Percentiles rank a stretch among this genome's conserved stretches.
Conservation (phyloP, 495 filamentous ascomycete species). For the Hypoxylon perforatum region DNA sequence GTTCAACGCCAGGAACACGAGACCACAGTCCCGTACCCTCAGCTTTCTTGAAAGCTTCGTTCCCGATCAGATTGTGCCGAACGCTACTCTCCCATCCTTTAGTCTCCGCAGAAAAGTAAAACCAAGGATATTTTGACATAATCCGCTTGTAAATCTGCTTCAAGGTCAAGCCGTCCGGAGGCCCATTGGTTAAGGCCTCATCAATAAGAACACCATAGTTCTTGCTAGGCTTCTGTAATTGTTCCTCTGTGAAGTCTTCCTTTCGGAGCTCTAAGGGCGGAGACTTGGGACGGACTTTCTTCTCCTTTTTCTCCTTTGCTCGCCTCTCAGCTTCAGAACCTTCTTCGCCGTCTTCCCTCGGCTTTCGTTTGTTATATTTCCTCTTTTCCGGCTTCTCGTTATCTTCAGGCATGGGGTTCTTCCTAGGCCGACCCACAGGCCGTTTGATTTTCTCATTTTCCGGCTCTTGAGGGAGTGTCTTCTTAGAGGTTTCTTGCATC, state of each 20-base stretch:
- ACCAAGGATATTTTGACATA: slow-evolving; percentile 88
- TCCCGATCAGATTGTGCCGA: slow-evolving; percentile 91
- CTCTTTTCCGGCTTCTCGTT: slow-evolving; percentile 73
- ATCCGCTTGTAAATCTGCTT: slow-evolving; percentile 95
- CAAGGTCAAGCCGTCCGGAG: slow-evolving; percentile 76
- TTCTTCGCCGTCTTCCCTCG: slow-evolving; percentile 63
- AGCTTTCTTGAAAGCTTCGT: slow-evolving; percentile 86
- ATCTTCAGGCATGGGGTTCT: slow-evolving; percentile 66
- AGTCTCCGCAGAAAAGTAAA: slow-evolving; percentile 80
- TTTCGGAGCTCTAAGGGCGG: slow-evolving; percentile 70
- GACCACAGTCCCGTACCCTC: slow-evolving; percentile 66
- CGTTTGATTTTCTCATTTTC: slow-evolving; percentile 67
- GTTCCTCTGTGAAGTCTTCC: slow-evolving; percentile 82
- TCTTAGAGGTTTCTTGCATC: slow-evolving; percentile 60
- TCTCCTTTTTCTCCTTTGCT: slow-evolving; percentile 67
- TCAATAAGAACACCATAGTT: slow-evolving; percentile 94
- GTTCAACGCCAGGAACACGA: slow-evolving; percentile 61
- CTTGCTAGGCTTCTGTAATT: slow-evolving; percentile 82
- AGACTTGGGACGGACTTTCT: slow-evolving; percentile 67
- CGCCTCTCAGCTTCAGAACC: slow-evolving; percentile 58
- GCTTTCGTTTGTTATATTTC: slow-evolving; percentile 82
- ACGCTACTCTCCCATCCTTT: slow-evolving; percentile 98
- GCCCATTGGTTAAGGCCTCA: slow-evolving; percentile 82
- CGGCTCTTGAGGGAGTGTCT: slow-evolving; percentile 56
- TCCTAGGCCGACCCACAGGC: slow-evolving; percentile 65